phyloP scores from a whole-genome alignment of 495 filamentous ascomycete species.

The Podospora didyma region DNA sequence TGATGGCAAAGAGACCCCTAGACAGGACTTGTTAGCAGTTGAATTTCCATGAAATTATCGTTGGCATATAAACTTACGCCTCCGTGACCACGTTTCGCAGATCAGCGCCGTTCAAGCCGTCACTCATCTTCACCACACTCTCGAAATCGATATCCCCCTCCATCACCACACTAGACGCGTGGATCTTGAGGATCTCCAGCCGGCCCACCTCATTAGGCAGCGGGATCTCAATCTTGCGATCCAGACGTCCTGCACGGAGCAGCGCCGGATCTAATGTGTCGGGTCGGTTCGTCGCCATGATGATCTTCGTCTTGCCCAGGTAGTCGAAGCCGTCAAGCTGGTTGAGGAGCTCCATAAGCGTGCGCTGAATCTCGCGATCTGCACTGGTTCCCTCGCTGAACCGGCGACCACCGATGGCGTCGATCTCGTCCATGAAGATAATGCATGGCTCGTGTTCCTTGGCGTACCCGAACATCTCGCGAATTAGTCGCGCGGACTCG shows the following conservation, averaged over 20 bases:
- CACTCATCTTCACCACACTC: slow-evolving; percentile 99
- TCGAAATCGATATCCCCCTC: slow-evolving; percentile 99
- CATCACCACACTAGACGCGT: slow-evolving; percentile 76
- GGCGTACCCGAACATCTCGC: slow-evolving; percentile 99
- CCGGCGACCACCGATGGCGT: slow-evolving; percentile 94
- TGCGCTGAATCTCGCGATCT: slow-evolving; percentile 98
- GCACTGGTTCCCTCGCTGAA: slow-evolving; percentile 99
- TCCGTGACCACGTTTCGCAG: slow-evolving; percentile 97
- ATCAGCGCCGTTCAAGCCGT: slow-evolving; percentile 96
- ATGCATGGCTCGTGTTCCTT: slow-evolving; percentile 99
- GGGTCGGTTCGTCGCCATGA: slow-evolving; percentile 99
- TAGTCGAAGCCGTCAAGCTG: slow-evolving; percentile 99
- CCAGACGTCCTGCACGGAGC: slow-evolving; percentile 86
- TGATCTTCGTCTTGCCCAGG: slow-evolving; percentile 98
- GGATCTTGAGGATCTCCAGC: slow-evolving; percentile 98
- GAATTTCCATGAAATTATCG: background rate
- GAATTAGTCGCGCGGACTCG: slow-evolving; percentile 93
- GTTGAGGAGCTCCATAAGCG: slow-evolving; percentile 98
- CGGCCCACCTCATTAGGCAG: slow-evolving; percentile 98
- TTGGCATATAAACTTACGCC: slow-evolving; percentile 63
- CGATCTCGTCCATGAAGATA: slow-evolving; percentile 99
- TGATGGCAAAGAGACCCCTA: slow-evolving; percentile 94
- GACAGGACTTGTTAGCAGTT: slow-evolving; percentile 20
- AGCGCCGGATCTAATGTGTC: slow-evolving; percentile 96
- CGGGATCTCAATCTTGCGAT: slow-evolving; percentile 98